Evolutionary conservation across 768 basidiomycete species (phyloP).

Genomic region (Fistulinella prunicolor): DNA sequence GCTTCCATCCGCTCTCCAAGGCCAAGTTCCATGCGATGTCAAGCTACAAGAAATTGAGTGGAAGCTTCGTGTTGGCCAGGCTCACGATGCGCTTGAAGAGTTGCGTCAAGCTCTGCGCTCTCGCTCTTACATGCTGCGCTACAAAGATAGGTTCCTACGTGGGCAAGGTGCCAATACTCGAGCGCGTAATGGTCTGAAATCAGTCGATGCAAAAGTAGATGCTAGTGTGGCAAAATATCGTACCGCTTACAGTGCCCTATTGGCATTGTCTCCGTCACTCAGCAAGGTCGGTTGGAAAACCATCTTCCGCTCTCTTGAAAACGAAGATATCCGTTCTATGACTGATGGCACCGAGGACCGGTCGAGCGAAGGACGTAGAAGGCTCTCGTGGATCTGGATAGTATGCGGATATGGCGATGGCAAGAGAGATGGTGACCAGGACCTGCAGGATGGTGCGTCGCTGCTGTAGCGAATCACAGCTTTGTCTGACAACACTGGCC

Average conservation of each 20-base stretch:
- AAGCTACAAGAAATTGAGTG: neutral
- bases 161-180: constrained; percentile 1
- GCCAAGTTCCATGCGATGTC: neutral
- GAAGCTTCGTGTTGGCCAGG: neutral
- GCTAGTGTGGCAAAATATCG: neutral
- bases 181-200: neutral
- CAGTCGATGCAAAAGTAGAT: neutral
- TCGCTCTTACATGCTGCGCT: neutral
- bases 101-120: neutral
- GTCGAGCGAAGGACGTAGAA: neutral
- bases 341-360: neutral
- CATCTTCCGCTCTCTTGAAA: neutral
- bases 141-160: neutral
- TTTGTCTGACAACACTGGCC: too few species aligned
- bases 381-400: constrained; percentile 2
- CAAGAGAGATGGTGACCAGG: neutral
- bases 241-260: neutral
- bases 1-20: neutral
- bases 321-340: neutral
- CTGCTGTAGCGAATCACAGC: too few species aligned
- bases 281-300: neutral
- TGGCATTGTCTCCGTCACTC: neutral
- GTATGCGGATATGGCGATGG: neutral
- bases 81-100: neutral
- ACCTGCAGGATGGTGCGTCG: neutral